Percentiles rank a stretch among this genome's conserved stretches.
Evolutionary conservation across 169 alveolate genomes (phyloP).

Genomic region (Eimeria acervulina): DNA sequence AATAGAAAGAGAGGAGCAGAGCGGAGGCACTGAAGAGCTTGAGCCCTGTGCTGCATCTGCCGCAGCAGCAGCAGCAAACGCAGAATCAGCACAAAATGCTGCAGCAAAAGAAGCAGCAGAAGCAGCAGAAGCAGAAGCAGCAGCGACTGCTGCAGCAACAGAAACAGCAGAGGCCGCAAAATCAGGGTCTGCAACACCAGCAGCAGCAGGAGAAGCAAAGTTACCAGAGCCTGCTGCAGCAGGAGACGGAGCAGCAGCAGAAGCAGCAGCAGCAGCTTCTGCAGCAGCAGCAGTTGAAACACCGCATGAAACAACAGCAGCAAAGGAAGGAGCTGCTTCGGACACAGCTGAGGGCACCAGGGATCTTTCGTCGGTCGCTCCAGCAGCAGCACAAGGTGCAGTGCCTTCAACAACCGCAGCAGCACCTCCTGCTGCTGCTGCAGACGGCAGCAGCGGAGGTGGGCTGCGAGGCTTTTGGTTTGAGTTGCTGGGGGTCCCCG

Average conservation of each 20-base stretch:
- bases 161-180: neutral
- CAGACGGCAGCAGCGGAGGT: conserved; percentile 42
- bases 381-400: conserved; percentile 8
- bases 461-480: conserved; percentile 67
- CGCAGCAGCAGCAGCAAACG: neutral
- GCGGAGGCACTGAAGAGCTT: neutral
- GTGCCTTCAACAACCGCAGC: neutral
- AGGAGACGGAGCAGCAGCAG: neutral
- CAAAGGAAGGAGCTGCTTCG: neutral
- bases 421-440: conserved; percentile 12
- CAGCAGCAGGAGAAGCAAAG: neutral
- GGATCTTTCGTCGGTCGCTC: neutral
- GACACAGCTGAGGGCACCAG: neutral
- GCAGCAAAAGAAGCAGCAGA: neutral
- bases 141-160: neutral
- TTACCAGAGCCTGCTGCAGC: neutral
- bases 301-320: neutral
- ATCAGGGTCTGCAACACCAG: neutral
- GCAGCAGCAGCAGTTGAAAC: neutral
- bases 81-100: neutral
- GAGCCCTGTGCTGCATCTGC: neutral
- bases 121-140: neutral
- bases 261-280: conserved; percentile 25
- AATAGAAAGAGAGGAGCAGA: neutral
- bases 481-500: conserved; percentile 52